These are phyloP conservation scores for Alternaria alternata DNA, from an alignment of 2,329 filamentous ascomycete species.

Conservation along the genomic window DNA sequence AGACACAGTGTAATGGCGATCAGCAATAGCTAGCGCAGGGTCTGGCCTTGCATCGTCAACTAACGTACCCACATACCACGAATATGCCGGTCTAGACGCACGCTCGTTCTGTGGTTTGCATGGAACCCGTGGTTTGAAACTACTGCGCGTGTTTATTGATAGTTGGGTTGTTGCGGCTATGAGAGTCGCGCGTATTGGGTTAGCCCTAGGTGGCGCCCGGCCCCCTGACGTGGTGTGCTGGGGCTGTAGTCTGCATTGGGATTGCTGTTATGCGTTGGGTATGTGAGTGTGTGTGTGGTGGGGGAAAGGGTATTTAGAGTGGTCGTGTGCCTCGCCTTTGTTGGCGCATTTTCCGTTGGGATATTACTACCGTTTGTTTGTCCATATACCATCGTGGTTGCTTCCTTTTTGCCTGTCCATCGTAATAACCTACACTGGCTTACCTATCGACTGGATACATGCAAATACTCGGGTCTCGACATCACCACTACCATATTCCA, in stretches of 20 bases:
- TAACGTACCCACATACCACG: slow-evolving; percentile 4
- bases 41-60: slow-evolving; percentile 10
- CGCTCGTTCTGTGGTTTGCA: slow-evolving; percentile 7
- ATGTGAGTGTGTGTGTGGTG: slow-evolving; percentile 3
- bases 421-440: not conserved
- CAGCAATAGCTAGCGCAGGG: slow-evolving; percentile 4
- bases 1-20: not conserved
- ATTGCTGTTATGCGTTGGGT: slow-evolving; percentile 3
- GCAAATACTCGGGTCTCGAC: slow-evolving; percentile 4
- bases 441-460: slow-evolving; percentile 6
- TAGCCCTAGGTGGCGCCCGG: slow-evolving; percentile 3
- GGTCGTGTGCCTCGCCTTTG: slow-evolving; percentile 2
- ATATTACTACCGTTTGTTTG: slow-evolving; percentile 3
- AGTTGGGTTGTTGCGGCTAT: slow-evolving; percentile 4
- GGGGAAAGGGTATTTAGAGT: slow-evolving; percentile 4
- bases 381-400: not conserved
- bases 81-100: slow-evolving; percentile 8
- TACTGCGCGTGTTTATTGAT: slow-evolving; percentile 20
- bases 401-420: not conserved
- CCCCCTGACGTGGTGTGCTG: slow-evolving; percentile 4
- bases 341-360: not conserved
- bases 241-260: slow-evolving; percentile 4
- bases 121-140: slow-evolving; percentile 16
- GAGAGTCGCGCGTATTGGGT: not conserved
- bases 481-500: slow-evolving; percentile 1